phyloP scores from a whole-genome alignment of 2,329 filamentous ascomycete genomes.

The Ophiostoma montium region DNA sequence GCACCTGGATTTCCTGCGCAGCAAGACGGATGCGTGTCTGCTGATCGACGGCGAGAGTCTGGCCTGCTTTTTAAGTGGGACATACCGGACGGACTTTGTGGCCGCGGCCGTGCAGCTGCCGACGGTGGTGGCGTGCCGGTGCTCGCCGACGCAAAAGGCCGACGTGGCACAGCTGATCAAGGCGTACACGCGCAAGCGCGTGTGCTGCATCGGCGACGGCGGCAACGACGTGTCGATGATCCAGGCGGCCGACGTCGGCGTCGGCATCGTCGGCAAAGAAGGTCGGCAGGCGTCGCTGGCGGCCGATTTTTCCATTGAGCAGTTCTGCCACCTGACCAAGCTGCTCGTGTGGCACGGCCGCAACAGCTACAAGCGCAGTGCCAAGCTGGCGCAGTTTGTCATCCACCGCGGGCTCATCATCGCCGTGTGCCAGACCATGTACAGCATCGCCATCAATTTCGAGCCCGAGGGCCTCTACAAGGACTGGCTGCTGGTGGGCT shows the following conservation, averaged over 20 bases:
- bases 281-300: slow-evolving; percentile 88
- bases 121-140: slow-evolving; percentile 89
- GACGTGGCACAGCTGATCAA: slow-evolving; percentile 86
- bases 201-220: slow-evolving; percentile 95
- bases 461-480: slow-evolving; percentile 90
- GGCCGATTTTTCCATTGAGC: slow-evolving; percentile 90
- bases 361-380: slow-evolving; percentile 91
- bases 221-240: slow-evolving; percentile 99
- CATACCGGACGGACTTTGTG: slow-evolving; percentile 78
- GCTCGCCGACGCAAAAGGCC: slow-evolving; percentile 92
- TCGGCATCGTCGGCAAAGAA: slow-evolving; percentile 97
- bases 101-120: slow-evolving; percentile 75
- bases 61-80: slow-evolving; percentile 54
- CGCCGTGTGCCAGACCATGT: slow-evolving; percentile 91
- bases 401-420: slow-evolving; percentile 96
- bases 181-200: slow-evolving; percentile 80
- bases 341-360: slow-evolving; percentile 97
- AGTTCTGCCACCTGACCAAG: slow-evolving; percentile 91
- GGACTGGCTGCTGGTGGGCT: slow-evolving; percentile 94
- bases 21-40: slow-evolving; percentile 74
- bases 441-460: slow-evolving; percentile 82
- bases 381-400: slow-evolving; percentile 94
- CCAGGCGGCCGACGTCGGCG: slow-evolving; percentile 91
- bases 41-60: slow-evolving; percentile 92
- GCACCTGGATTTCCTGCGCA: slow-evolving; percentile 73